Conservation (phyloP, 257 asterid species). For the Solanum sparsipilum region DNA sequence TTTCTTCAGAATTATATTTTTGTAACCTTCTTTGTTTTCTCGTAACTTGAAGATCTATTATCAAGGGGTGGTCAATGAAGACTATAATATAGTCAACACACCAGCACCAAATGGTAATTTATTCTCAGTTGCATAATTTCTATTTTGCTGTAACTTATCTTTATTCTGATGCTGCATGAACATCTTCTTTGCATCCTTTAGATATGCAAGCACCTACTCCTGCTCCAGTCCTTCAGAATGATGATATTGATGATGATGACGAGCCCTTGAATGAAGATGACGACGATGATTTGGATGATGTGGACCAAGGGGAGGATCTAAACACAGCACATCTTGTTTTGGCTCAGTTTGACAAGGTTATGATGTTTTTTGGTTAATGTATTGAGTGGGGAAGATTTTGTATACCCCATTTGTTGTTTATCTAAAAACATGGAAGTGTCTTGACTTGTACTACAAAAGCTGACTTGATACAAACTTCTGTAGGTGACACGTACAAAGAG, state of each 20-base stretch:
- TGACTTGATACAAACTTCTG: not conserved
- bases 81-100: conserved; percentile 75
- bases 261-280: conserved; percentile 94
- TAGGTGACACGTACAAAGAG: conserved; percentile 96
- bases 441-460: not conserved
- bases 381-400: not conserved
- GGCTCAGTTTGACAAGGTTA: conserved; percentile 93
- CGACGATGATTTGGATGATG: conserved; percentile 83
- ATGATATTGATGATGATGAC: conserved; percentile 59
- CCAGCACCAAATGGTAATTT: conserved; percentile 53
- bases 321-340: conserved; percentile 77
- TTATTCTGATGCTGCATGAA: conserved; percentile 1
- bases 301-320: conserved; percentile 79
- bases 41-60: conserved; percentile 54
- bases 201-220: conserved; percentile 90
- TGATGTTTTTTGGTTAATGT: not conserved
- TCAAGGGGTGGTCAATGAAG: conserved; percentile 90
- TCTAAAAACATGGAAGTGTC: not conserved
- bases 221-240: conserved; percentile 65
- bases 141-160: not conserved
- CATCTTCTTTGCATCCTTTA: conserved; percentile 14
- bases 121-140: not conserved
- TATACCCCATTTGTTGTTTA: not conserved
- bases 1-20: not conserved
- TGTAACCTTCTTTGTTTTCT: conserved; percentile 12